Evolutionary conservation across 2,329 filamentous ascomycete genomes (phyloP).

Genomic region (Boeremia exigua): DNA sequence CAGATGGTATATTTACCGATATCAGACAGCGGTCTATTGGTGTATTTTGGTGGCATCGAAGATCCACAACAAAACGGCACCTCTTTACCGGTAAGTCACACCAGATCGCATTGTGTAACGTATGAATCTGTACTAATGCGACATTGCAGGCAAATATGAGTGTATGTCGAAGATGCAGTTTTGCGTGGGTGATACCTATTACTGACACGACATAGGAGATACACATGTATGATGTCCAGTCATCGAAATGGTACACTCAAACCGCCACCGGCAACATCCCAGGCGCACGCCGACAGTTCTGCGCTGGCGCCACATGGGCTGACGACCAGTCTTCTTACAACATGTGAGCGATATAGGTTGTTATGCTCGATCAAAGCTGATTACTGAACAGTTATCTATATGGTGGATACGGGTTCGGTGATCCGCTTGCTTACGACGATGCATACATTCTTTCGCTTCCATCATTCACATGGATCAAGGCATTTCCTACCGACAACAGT

Average conservation of each 20-base stretch:
- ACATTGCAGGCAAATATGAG: slow-evolving; percentile 42
- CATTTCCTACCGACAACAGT: slow-evolving; percentile 54
- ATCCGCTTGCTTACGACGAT: slow-evolving; percentile 64
- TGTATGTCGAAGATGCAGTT: slow-evolving; percentile 22
- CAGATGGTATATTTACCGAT: slow-evolving; percentile 66
- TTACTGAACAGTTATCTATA: slow-evolving; percentile 61
- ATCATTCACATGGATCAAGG: slow-evolving; percentile 68
- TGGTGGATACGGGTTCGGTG: slow-evolving; percentile 61
- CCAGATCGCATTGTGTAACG: too few relatives aligned
- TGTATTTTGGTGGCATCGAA: slow-evolving; percentile 67
- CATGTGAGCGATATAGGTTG: slow-evolving; percentile 53
- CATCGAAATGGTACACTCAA: slow-evolving; percentile 66
- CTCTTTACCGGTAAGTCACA: slow-evolving; percentile 36
- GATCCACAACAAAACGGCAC: slow-evolving; percentile 58
- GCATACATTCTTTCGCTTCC: slow-evolving; percentile 68
- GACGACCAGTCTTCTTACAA: slow-evolving; percentile 68
- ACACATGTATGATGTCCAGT: slow-evolving; percentile 66
- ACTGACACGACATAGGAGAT: slow-evolving; percentile 51
- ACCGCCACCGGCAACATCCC: slow-evolving; percentile 62
- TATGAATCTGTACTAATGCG: not conserved
- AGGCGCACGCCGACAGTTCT: slow-evolving; percentile 62
- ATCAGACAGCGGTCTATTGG: slow-evolving; percentile 64
- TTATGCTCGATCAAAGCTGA: not conserved
- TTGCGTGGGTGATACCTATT: not conserved
- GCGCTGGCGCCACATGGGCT: slow-evolving; percentile 66